Evolutionary conservation across 1,139 yeast species (phyloP), one percentile per base, ranked within the genome.

Genomic region (Yamadazyma trypodendri): DNA sequence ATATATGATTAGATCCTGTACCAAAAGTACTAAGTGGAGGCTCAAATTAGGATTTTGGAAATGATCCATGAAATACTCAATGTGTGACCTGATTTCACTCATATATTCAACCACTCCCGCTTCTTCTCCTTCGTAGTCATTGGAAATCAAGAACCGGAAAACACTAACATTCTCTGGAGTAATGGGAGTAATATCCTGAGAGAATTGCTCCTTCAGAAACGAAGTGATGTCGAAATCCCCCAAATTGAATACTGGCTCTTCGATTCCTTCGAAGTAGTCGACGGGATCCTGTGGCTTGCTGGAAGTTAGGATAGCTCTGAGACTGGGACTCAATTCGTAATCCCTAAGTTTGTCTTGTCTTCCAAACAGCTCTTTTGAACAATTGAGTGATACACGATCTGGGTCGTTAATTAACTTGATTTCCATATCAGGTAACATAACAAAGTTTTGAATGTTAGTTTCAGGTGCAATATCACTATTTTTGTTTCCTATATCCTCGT

Each of bases 1-100:
- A 30, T 39, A 46, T 1, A 46, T 40, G 8, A 45, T 32, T 12
- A 47, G 40, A 31, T 47, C 52, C 31, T 46, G 40, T 4, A 48
- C 31, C 25, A 48, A 34, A 9, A 22, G 22, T n/a, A 45, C 32
- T 10, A 43, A 29, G 9, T 43, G 42, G 2, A 9, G 9, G 15
- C 29, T 15, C 9, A 11, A 9, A 11, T 18, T 20, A 9, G 18
- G 10, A 9, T 28, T n/a, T 9, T 20, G 15, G 2, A 42, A 15
- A 11, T 31, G 22, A 12, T 12, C 13, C 10, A 39, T 30, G 33
- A 42, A 42, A 4, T n/a, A 16, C 12, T 13, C 29, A 16, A 40
- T 33, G n/a, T 27, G 30, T 12, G 22, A 11, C 5, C 32, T 18
- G 12, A 37, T 37, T 3, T 17, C 22, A 4, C 27, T 13, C 22